Base-by-base conservation (phyloP, 495 filamentous ascomycete species). In the Daldinia loculata region DNA sequence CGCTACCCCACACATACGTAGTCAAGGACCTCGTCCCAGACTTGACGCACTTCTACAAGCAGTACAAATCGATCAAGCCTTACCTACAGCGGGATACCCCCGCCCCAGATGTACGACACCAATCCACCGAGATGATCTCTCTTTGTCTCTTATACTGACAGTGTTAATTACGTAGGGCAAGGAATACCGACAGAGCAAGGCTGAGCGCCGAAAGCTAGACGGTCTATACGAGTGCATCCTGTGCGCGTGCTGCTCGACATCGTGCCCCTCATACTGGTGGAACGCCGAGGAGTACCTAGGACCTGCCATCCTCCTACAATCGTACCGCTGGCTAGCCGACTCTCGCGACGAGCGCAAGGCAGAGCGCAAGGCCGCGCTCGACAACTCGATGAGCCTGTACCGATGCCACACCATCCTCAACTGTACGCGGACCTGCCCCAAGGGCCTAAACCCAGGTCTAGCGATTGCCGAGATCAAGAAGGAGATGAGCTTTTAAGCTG, bases 51-150 rank as follows among this genome's bases (percentile, higher is more conserved):
- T 98, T 99, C 89, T 99, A 99, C 91, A 97, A 98, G 86, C 95
- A 99, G 87, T 99, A 99, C 89, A 97, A 97, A 84, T 97, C 95
- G 24, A 97, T 99, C 84, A 97, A 99, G 88, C 95, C 95, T 6
- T 99, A 97, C 79, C 91, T 99, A 36, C 95, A 97, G 83, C 87
- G 93, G 69, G 89, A 93, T 67, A 94, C 91, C 34, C 88, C 90
- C 41, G 81, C 91, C 15, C 86, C 88, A 39, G 90, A 95, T 75
- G 93, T 93, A 86, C 79, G 89, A 83, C 27, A 51, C 27, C 45
- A n/a, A 53, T 19, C 41, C 41, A 19, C 15, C 22, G 15, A 17
- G 22, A 15, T 8, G 12, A 26, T 43, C 14, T 19, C 0, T 26
- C 24, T 30, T 9, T 24, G 19, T 12, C 51, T 6, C 9, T 71